Percentiles rank a stretch among this genome's conserved stretches.
Evolutionary conservation across 2,329 filamentous ascomycete species (phyloP).

Genomic region (Whalleya microplaca): DNA sequence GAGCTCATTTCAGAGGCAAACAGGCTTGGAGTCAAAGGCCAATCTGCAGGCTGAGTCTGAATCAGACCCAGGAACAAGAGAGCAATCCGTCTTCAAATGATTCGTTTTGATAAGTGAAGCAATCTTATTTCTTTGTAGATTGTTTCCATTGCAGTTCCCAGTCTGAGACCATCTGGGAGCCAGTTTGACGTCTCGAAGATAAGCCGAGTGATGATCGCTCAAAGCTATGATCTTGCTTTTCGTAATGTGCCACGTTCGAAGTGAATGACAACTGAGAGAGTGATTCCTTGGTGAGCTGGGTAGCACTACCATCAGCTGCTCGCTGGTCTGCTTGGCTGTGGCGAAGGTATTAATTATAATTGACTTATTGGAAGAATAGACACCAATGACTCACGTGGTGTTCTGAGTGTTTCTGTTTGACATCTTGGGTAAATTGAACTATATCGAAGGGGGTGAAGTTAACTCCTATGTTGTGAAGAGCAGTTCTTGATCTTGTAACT

Average conservation of each 20-base stretch:
- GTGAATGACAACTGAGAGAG: neutral
- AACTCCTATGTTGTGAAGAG: neutral
- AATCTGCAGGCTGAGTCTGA: no score
- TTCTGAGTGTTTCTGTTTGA: neutral
- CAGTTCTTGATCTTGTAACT: no score
- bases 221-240: neutral
- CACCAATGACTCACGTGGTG: neutral
- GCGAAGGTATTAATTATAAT: neutral
- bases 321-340: neutral
- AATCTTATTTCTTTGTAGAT: neutral
- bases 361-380: neutral
- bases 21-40: no score
- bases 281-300: neutral
- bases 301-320: neutral
- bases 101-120: neutral
- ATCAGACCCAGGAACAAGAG: no score
- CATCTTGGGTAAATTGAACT: neutral
- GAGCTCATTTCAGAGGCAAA: no score
- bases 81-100: neutral
- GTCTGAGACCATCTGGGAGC: neutral
- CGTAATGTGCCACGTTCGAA: neutral
- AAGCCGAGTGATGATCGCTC: neutral
- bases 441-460: neutral
- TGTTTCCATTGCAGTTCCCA: neutral
- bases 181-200: neutral